Evolutionary conservation across 2,329 filamentous ascomycete genomes (phyloP), one percentile per base, ranked within the genome.

Genomic region (Ophiostoma australiae): DNA sequence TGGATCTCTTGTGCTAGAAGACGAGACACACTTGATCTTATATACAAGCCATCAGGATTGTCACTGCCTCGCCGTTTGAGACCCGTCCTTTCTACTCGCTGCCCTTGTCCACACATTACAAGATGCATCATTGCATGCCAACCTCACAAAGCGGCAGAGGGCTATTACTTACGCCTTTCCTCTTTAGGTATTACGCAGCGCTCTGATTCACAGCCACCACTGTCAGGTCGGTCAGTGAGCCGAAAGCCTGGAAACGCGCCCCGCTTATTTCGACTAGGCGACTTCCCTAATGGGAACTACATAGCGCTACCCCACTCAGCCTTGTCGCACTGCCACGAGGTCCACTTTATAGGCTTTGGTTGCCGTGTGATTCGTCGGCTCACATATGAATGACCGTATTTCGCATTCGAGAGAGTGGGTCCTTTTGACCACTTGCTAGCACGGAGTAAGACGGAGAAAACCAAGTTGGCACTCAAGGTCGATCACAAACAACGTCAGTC

Each of bases 261-360:
- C 58, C 58, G 27, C 58, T 63, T 63, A 63, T 63, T 63, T 63
- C 35, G 7, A 35, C 58, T 61, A 33, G 58, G 27, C 27, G 33
- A 66, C 63, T 66, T 66, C 33, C 63, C 35, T 15, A 66, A 39
- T 39, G 33, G 63, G 63, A 39, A 33, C 33, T 33, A 63, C 58
- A 63, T 27, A 63, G 58, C 58, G 58, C 58, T 63, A 63, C 58
- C 58, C 58, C 58, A 63, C 58, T 63, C 58, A 63, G 58, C 58
- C 58, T 63, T 63, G 27, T 67, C 66, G 39, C 15, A 44, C 66
- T 8, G 23, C 66, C 39, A 31, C 66, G 66, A 13, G 27, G 13
- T 63, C 58, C 58, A 58, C 41, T 44, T 35, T 35, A 68, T 68
- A 31, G 37, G 5, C 39, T n/a, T 41, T 52, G 17, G 20, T 27